phyloP scores from a whole-genome alignment of 2,329 filamentous ascomycete species.

The Fulvia fulva region DNA sequence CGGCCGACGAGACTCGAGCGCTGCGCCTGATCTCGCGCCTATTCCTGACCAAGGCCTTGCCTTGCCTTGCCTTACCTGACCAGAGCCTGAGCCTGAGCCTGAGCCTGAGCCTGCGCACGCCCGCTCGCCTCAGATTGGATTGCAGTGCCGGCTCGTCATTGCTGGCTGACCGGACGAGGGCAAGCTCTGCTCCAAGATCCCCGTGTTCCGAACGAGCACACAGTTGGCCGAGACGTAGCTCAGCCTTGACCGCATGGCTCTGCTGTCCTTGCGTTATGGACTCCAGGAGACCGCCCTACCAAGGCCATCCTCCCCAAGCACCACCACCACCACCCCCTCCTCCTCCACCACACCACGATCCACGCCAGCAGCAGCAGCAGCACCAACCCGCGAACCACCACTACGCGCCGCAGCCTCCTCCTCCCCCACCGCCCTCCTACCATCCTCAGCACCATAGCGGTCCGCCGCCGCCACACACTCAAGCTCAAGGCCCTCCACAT shows the following conservation, averaged over 20 bases:
- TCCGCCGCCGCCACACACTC: conserved; percentile 7
- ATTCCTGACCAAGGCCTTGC: too few species aligned
- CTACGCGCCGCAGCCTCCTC: conserved; percentile 15
- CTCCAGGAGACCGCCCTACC: conserved; percentile 20
- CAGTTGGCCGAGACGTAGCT: conserved; percentile 1
- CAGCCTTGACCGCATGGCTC: conserved; percentile 24
- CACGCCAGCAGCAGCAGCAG: conserved; percentile 10
- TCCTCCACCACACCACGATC: conserved; percentile 10
- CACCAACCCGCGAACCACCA: conserved; percentile 7
- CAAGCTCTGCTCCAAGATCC: conserved; percentile 9
- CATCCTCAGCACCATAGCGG: conserved; percentile 9
- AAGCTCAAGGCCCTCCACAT: conserved; percentile 10
- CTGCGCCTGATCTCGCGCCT: too few species aligned
- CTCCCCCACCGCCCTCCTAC: conserved; percentile 10
- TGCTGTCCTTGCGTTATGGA: conserved; percentile 22
- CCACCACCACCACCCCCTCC: conserved; percentile 13
- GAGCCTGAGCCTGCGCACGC: conserved; percentile 10
- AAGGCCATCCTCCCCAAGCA: conserved; percentile 12
- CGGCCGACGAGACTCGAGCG: neutral
- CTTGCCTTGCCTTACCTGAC: too few species aligned
- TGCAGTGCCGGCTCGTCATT: neutral
- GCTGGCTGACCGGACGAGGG: neutral
- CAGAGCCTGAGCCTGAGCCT: conserved; percentile 11
- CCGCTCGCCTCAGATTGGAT: conserved; percentile 7
- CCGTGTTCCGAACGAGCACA: conserved; percentile 19